Evolutionary conservation across 192 early-diverging fungal species (phyloP), one percentile per base, ranked within the genome.

Genomic region (Backusella circina): DNA sequence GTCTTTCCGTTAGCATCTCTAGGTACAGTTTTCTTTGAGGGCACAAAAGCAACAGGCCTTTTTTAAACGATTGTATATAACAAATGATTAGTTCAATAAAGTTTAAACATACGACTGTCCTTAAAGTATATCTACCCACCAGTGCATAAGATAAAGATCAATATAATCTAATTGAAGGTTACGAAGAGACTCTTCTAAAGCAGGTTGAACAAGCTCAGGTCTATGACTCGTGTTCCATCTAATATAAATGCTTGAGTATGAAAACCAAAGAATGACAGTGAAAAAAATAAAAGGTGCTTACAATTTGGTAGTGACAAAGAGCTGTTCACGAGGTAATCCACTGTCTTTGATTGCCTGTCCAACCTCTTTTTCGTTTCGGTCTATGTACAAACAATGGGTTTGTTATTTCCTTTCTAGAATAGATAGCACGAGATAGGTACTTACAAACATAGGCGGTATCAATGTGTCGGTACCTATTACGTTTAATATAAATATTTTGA

Each of bases 291-390:
- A 31, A n/a, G n/a, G 35, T 67, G 6, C 26, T 70, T 65, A 77
- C 50, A 86, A 73, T 76, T 94, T 93, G 76, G 92, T 93, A 1
- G 91, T 93, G 31, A 94, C 80, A 75, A 94, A 97, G 30, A 95
- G 74, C 32, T 94, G 79, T 69, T 91, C 82, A 71, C 95, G 93
- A 31, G 87, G 87, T 8, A 94, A 79, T 26, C 71, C 79, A 41
- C 78, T 77, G 33, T 91, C 83, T 67, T 85, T 85, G 33, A 95
- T 87, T 1, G 90, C 94, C 65, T 88, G 78, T 28, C 95, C 95
- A 70, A 95, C 86, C 61, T 96, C 93, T 54, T 78, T 77, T 81
- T 97, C 93, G 82, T 95, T 97, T 44, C 83, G 83, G 75, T 96
- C 84, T 79, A 84, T n/a, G n/a, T 84, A 37, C 51, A 73, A 8